These are phyloP conservation scores for Carex cristatella DNA, from an alignment of 176 grass and related monocot genomes.

Conservation along the genomic window DNA sequence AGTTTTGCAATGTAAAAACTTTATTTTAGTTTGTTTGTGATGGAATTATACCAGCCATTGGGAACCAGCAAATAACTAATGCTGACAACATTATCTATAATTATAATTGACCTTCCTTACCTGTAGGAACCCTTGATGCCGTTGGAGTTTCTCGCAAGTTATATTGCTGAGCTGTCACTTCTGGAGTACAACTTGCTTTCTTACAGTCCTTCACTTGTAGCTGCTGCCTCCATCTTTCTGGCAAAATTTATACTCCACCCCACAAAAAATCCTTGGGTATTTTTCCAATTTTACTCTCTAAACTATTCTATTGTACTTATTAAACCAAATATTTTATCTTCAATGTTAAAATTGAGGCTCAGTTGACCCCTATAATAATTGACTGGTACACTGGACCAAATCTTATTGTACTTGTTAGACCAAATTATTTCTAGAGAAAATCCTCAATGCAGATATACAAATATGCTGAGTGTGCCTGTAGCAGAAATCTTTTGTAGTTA, in stretches of 20 bases:
- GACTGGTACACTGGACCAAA: background rate
- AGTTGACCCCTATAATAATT: background rate
- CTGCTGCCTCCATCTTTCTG: slow-evolving; percentile 81
- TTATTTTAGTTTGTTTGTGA: background rate
- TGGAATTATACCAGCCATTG: background rate
- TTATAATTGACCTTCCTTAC: slow-evolving; percentile 2
- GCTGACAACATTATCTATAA: background rate
- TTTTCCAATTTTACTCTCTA: background rate
- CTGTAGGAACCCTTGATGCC: slow-evolving; percentile 64
- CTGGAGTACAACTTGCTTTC: slow-evolving; percentile 81
- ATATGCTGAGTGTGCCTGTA: background rate
- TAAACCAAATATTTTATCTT: background rate
- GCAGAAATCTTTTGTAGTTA: background rate
- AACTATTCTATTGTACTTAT: background rate
- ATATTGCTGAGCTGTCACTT: slow-evolving; percentile 80
- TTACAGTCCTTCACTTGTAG: slow-evolving; percentile 71
- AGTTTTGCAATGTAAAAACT: background rate
- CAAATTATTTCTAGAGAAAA: background rate
- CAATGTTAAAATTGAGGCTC: background rate
- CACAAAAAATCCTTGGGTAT: slow-evolving; percentile 76
- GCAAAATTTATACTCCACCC: slow-evolving; percentile 87
- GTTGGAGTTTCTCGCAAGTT: slow-evolving; percentile 84
- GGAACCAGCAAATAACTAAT: background rate
- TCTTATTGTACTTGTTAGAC: background rate
- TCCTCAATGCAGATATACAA: background rate